These are phyloP conservation scores for Chlamydomonas schloesseri DNA, from an alignment of 139 green algal genomes.

Conservation along the genomic window DNA sequence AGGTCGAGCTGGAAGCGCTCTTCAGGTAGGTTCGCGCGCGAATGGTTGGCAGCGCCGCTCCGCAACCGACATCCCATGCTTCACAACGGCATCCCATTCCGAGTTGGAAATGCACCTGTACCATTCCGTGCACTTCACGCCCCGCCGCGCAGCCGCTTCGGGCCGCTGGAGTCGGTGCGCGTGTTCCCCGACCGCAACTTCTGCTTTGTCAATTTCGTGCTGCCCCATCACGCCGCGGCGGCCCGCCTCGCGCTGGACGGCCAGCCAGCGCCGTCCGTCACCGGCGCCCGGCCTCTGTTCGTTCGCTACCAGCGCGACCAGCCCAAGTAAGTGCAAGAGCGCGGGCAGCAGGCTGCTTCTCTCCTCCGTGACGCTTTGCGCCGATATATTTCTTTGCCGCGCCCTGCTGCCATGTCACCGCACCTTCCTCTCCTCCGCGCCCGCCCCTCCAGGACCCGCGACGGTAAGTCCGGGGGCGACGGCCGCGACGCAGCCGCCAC, in stretches of 20 bases:
- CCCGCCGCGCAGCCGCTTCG: constrained; percentile 52
- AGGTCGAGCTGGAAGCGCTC: constrained; percentile 58
- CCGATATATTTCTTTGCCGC: too few relatives aligned
- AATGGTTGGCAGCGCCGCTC: too few relatives aligned
- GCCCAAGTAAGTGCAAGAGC: neutral
- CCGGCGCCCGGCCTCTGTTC: constrained; percentile 70
- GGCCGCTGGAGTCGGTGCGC: constrained; percentile 74
- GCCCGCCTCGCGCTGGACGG: constrained; percentile 50
- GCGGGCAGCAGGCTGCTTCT: neutral
- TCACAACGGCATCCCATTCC: too few relatives aligned
- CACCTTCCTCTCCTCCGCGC: too few relatives aligned
- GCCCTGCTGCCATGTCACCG: neutral
- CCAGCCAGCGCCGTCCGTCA: constrained; percentile 61
- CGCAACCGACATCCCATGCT: too few relatives aligned
- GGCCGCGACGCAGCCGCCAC: too few relatives aligned
- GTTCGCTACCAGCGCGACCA: neutral
- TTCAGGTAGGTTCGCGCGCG: constrained; percentile 51
- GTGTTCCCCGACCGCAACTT: constrained; percentile 83
- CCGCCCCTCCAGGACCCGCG: too few relatives aligned
- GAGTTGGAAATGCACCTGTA: too few relatives aligned
- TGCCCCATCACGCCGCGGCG: constrained; percentile 53
- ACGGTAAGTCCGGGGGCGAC: too few relatives aligned
- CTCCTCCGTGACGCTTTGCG: neutral
- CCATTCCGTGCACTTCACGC: too few relatives aligned
- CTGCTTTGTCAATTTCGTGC: constrained; percentile 76